Evolutionary conservation across 805 yeast species (phyloP), one percentile per base, ranked within the genome.

Genomic region (Metahyphopichia silvanorum): DNA sequence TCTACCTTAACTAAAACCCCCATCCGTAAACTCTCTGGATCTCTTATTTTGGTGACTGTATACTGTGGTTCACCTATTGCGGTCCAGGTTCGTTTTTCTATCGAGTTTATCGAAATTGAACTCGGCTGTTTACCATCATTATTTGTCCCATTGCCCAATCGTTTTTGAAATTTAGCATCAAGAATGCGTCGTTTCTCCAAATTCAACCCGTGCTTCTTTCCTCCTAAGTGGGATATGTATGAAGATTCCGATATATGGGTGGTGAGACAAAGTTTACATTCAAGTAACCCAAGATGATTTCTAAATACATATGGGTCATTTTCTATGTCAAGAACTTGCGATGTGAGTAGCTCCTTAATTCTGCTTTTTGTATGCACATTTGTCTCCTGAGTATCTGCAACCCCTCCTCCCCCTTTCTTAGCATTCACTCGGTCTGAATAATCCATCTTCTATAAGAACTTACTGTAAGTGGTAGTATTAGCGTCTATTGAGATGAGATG

Each of bases 361-460:
- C 95, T 71, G 36, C 78, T 78, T 35, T 80, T 66, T 29, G 89
- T 68, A 27, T 82, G 82, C 4, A 78, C 74, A 47, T 85, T 84
- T 5, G 80, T 67, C 42, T 83, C 88, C 14, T 78, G 74, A 27
- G 67, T 63, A 4, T 85, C 84, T 1, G 96, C 96, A 13, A 88
- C 68, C 5, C 95, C 96, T 44, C 96, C 97, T 18, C 82, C 77
- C 7, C 96, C 96, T 53, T 86, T 79, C 59, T 88, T 88, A 5
- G 95, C 82, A 27, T 96, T 96, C 2, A 85, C 94, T 48, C 96
- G 63, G 45, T 84, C 85, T 41, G 86, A 89, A 51, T 86, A 86
- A 55, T 88, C 96, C 97, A 88, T 88, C 5, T 22, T 38, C 10
- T 5, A 11, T 12, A n/a, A 29, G 27, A 19, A 10, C 7, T 19